Evolutionary conservation across 148 eudicot genomes (phyloP).

Genomic region (Vaccinium myrtillus): DNA sequence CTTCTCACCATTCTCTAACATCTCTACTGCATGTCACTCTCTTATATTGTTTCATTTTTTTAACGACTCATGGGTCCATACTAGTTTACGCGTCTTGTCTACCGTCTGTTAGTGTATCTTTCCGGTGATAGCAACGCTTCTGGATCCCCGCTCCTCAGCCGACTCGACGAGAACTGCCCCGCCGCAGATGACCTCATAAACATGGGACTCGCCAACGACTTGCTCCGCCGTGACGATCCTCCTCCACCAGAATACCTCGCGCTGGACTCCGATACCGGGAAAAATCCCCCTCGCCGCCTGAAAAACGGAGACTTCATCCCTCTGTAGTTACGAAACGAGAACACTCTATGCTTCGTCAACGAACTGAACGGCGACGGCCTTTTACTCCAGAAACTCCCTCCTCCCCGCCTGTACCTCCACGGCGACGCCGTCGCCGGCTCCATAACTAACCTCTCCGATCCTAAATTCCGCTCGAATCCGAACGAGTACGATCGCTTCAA

Average conservation of each 20-base stretch:
- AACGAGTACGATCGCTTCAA: constrained; percentile 81
- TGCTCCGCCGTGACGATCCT: constrained; percentile 50
- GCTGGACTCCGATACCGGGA: constrained; percentile 65
- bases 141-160: constrained; percentile 81
- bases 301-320: constrained; percentile 78
- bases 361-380: constrained; percentile 65
- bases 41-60: too few relatives aligned
- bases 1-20: too few relatives aligned
- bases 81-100: neutral
- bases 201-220: constrained; percentile 62
- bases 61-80: neutral
- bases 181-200: constrained; percentile 44
- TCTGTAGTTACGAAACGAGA: constrained; percentile 58
- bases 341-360: constrained; percentile 53
- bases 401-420: constrained; percentile 54
- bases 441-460: constrained; percentile 54
- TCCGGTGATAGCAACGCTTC: constrained; percentile 94
- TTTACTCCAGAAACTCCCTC: constrained; percentile 64
- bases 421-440: constrained; percentile 75
- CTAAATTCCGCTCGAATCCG: constrained; percentile 73
- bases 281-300: constrained; percentile 48
- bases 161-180: constrained; percentile 49
- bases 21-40: too few relatives aligned
- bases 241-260: constrained; percentile 32
- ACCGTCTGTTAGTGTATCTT: constrained; percentile 50